Evolutionary conservation across 73 alveolate genomes (phyloP), one percentile per base, ranked within the genome.

Genomic region (Paramecium biaurelia): DNA sequence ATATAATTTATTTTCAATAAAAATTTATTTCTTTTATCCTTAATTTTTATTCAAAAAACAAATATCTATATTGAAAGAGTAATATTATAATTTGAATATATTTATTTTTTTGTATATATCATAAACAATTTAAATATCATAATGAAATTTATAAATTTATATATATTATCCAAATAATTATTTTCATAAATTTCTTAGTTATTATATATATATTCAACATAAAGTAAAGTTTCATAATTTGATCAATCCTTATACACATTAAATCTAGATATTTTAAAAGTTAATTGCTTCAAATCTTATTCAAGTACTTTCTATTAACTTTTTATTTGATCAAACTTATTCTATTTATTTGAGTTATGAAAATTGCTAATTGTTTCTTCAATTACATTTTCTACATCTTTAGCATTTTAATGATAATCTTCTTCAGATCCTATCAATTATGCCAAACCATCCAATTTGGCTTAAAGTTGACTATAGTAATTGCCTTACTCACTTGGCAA

Each of bases 391-490:
- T 74, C 87, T 12, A 74, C 59, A 14, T 74, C 87, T n/a, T 37
- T 34, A 9, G 38, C 59, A n/a, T 74, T 37, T 21, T 79, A 20
- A 41, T 79, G 90, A 79, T 79, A 45, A 47, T 79, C 74, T 35
- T 23, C 70, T 20, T 41, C 45, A 47, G 45, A 30, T 43, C 90
- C 90, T 14, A 79, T 79, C 74, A 79, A 43, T 79, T 79, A 32
- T 30, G 90, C 70, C 9, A 79, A 45, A 12, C 74, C 41, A 79
- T 79, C 90, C 7, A 79, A 47, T 21, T 79, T 79, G 11, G 90
- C 70, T 47, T 79, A 45, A 38, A 79, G 56, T 42, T 43, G 56
- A 42, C 90, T 43, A 24, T 79, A 79, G 28, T 79, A 79, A 43
- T 32, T 32, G 7, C 90, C 90, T 45, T 79, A 43, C 47, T 79